Evolutionary conservation across 352 stramenopile genomes (phyloP).

Genomic region (Globisporangium echinulatum): DNA sequence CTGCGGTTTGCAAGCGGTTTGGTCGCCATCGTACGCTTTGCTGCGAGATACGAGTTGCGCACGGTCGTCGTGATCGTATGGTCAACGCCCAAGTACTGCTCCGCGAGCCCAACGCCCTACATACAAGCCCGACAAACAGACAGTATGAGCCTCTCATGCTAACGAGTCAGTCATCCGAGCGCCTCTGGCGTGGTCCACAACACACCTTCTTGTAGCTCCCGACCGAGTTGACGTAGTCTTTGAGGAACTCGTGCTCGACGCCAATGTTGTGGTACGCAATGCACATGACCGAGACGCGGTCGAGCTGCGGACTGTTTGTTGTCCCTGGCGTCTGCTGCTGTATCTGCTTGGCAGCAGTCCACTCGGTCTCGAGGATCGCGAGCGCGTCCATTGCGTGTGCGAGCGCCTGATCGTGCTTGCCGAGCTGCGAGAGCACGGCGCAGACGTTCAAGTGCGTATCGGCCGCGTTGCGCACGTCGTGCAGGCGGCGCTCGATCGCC

Average conservation of each 20-base stretch:
- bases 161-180: background rate
- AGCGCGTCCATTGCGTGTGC: conserved; percentile 86
- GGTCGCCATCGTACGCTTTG: conserved; percentile 48
- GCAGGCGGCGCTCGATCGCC: conserved; percentile 74
- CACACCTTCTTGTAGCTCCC: conserved; percentile 84
- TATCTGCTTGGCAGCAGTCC: conserved; percentile 33
- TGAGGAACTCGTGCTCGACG: conserved; percentile 92
- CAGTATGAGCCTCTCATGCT: background rate
- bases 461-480: conserved; percentile 73
- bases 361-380: conserved; percentile 86
- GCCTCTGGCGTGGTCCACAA: background rate
- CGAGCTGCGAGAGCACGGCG: conserved; percentile 87
- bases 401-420: conserved; percentile 77
- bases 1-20: conserved; percentile 13
- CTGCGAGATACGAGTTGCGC: conserved; percentile 86
- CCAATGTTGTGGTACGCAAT: conserved; percentile 95
- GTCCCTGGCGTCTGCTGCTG: background rate
- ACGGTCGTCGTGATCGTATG: conserved; percentile 88
- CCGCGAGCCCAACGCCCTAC: conserved; percentile 79
- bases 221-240: conserved; percentile 79
- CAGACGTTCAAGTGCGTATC: conserved; percentile 94
- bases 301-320: conserved; percentile 25
- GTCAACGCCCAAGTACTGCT: conserved; percentile 83
- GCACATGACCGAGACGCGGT: conserved; percentile 89
- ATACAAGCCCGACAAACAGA: background rate